A percentile compares a stretch with the other conserved stretches of the same genome.
Conservation (phyloP, 1,139 yeast species). For the Hansenula sp. region DNA sequence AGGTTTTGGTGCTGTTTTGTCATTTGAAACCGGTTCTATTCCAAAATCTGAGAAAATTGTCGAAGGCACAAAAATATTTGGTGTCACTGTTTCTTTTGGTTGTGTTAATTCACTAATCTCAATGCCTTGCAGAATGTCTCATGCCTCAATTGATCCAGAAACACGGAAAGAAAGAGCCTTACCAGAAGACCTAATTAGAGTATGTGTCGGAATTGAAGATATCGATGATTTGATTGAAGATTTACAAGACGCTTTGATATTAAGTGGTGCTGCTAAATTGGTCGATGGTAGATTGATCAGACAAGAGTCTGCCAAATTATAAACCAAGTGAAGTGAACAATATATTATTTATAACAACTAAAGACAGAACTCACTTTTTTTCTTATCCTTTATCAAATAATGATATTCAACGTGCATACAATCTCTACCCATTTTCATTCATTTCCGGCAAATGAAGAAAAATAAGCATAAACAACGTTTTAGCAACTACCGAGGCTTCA, state of each 20-base stretch:
- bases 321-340: too few species aligned
- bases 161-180: conserved; percentile 82
- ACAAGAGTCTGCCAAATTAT: conserved; percentile 16
- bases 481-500: too few species aligned
- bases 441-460: background rate
- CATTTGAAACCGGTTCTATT: conserved; percentile 81
- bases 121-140: conserved; percentile 94
- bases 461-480: background rate
- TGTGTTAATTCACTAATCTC: conserved; percentile 89
- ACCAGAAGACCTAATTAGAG: conserved; percentile 86
- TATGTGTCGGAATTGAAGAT: conserved; percentile 71
- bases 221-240: conserved; percentile 60
- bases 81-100: conserved; percentile 91
- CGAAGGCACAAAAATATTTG: conserved; percentile 71
- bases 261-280: conserved; percentile 46
- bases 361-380: background rate
- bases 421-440: background rate
- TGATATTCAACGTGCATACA: background rate
- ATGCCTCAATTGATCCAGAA: conserved; percentile 90
- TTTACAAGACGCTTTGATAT: conserved; percentile 62
- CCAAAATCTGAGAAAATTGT: conserved; percentile 69
- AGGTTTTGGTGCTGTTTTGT: conserved; percentile 87
- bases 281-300: conserved; percentile 23
- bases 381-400: background rate
- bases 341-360: too few species aligned